Evolutionary conservation across 2,329 filamentous ascomycete species (phyloP), one percentile per base, ranked within the genome.

Genomic region (Stemphylium beticola): DNA sequence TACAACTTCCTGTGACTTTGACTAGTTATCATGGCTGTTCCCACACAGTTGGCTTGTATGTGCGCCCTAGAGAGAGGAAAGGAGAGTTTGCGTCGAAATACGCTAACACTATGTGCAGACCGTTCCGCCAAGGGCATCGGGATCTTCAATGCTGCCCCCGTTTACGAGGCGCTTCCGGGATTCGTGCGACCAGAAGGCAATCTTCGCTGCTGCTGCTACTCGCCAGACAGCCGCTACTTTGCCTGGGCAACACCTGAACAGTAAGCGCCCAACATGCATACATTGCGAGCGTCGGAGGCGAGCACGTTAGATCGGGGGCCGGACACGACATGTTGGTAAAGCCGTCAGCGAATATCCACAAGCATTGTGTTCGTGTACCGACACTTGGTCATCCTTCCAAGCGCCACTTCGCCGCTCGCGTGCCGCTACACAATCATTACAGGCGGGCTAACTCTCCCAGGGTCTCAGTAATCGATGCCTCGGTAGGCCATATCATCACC

Each of bases 41-140:
- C 91, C 74, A 89, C 93, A 81, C 93, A 97, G 87, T 90, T 97
- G 87, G 91, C 92, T 79, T 96, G 85, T 87, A 77, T 60, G 85
- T 79, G 47, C 17, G 15, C 53, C 32, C 24, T 11, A 32, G 14
- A 12, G n/a, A 14, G n/a, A n/a, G 20, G 8, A 24, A 7, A 36
- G n/a, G 12, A 29, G 24, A 9, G 24, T 24, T 17, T 47, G 33
- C 7, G 29, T 37, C 32, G 26, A 50, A 50, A 34, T 43, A 36
- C 20, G 50, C 63, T 65, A 49, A 66, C 46, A 42, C 43, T 14
- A 40, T 24, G 34, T 48, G 49, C 59, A 88, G 85, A 90, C 85
- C 92, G 95, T 81, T 97, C 95, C 78, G 90, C 93, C 80, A 98
- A 97, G 87, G 89, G 88, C 78, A 93, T 99, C 82, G 93, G 93